Evolutionary conservation across 2,329 filamentous ascomycete genomes (phyloP).

Genomic region (Metarhizium guizhouense): DNA sequence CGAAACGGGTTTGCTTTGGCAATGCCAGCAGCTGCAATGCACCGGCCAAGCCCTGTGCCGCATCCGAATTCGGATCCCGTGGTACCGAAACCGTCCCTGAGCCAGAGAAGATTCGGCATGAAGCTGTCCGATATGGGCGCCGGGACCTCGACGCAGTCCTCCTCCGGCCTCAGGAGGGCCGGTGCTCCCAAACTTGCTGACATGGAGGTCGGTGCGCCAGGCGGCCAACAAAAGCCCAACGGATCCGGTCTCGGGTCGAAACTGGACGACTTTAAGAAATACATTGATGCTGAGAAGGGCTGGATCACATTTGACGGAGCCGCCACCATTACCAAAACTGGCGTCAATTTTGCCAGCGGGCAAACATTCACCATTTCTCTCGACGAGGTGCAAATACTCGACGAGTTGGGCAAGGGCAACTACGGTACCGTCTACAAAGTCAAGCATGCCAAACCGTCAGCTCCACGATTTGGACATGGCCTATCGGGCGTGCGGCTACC

Average conservation of each 20-base stretch:
- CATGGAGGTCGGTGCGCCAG: slow-evolving; percentile 19
- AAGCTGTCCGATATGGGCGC: slow-evolving; percentile 46
- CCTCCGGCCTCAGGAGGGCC: slow-evolving; percentile 16
- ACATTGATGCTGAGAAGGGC: slow-evolving; percentile 84
- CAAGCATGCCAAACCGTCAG: slow-evolving; percentile 61
- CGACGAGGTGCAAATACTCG: slow-evolving; percentile 87
- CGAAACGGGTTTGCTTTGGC: slow-evolving; percentile 37
- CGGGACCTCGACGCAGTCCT: slow-evolving; percentile 15
- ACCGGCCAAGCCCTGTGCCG: slow-evolving; percentile 36
- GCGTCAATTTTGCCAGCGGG: slow-evolving; percentile 87
- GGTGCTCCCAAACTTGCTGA: slow-evolving; percentile 37
- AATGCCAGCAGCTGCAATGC: slow-evolving; percentile 30
- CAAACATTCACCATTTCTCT: slow-evolving; percentile 88
- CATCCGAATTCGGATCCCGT: slow-evolving; percentile 46
- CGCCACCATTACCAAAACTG: slow-evolving; percentile 77
- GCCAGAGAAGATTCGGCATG: slow-evolving; percentile 50
- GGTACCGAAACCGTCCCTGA: slow-evolving; percentile 49
- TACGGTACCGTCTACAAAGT: slow-evolving; percentile 98
- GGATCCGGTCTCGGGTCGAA: slow-evolving; percentile 35
- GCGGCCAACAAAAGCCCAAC: slow-evolving; percentile 20
- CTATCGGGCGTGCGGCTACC: slow-evolving; percentile 37
- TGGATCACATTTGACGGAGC: slow-evolving; percentile 90
- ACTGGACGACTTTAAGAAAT: slow-evolving; percentile 59
- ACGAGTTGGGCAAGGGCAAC: slow-evolving; percentile 94
- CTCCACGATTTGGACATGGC: slow-evolving; percentile 50